Percentiles rank a stretch among this genome's conserved stretches.
phyloP scores from a whole-genome alignment of 768 basidiomycete genomes.

The Trametes cubensis region DNA sequence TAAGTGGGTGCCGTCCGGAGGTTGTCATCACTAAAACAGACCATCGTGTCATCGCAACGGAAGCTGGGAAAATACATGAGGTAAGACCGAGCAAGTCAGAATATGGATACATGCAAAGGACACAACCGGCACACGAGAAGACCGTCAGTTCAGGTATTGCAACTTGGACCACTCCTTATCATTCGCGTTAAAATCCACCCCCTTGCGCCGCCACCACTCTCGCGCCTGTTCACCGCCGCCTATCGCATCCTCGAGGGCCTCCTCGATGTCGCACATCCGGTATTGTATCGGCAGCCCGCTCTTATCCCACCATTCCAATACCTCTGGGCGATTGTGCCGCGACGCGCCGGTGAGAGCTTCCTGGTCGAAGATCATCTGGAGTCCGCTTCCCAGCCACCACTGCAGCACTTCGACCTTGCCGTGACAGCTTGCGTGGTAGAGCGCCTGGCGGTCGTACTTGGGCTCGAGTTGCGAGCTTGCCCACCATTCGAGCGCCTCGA shows the following conservation, averaged over 20 bases:
- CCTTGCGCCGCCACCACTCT: conserved; percentile 80
- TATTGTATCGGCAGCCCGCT: conserved; percentile 81
- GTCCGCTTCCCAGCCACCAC: conserved; percentile 82
- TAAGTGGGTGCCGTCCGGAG: too few relatives aligned
- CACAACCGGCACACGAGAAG: background rate
- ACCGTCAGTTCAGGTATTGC: conserved; percentile 60
- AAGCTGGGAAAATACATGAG: background rate
- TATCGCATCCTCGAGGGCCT: conserved; percentile 86
- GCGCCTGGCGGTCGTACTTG: conserved; percentile 75
- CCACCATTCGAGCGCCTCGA: conserved; percentile 85
- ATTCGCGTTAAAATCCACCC: conserved; percentile 81
- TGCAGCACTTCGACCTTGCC: conserved; percentile 79
- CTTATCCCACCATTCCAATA: conserved; percentile 88
- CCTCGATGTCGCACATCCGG: conserved; percentile 90
- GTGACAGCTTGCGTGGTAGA: conserved; percentile 78
- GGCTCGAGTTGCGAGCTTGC: conserved; percentile 73
- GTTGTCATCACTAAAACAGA: background rate
- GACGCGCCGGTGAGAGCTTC: conserved; percentile 82
- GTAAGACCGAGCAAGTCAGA: background rate
- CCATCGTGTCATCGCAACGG: background rate
- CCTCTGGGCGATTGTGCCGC: conserved; percentile 76
- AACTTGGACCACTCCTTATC: conserved; percentile 90
- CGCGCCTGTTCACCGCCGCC: conserved; percentile 76
- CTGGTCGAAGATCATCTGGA: conserved; percentile 78
- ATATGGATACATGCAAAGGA: conserved; percentile 11